Base-by-base conservation (phyloP, 345 rosid genomes). In the Excoecaria agallocha region DNA sequence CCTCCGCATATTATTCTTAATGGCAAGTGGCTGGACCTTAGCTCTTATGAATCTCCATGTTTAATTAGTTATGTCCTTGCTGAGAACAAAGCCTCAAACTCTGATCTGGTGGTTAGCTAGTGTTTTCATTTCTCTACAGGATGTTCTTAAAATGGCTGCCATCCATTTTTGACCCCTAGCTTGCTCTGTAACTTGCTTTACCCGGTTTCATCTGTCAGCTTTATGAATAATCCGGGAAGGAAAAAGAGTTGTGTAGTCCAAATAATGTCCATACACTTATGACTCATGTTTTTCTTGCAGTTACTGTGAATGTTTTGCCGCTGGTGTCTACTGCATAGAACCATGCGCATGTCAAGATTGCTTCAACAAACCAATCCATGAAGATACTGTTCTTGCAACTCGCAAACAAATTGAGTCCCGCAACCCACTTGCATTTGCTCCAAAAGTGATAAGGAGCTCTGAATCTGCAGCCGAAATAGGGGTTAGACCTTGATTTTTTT, bases 251-350 rank as follows among this genome's bases (percentile, higher is more conserved):
- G 59, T 25, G 12, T 17, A 30, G 24, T n/a, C n/a, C n/a, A n/a
- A n/a, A n/a, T 7, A 0, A 39, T 73, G 24, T 20, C 57, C 11
- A 22, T 8, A 16, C n/a, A 19, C 52, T 49, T 71, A 48, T 20
- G 15, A 52, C n/a, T 8, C 65, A 20, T 56, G 51, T 39, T 65
- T 13, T 70, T 12, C 73, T 56, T 80, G 85, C 92, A 95, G 99
- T 80, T 95, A 95, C 80, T 95, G 99, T 69, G 99, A 95, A 84
- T 95, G 99, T 72, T 95, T 95, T 87, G 99, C 98, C 84, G 97
- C 99, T 69, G 98, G 99, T 45, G 91, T 91, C 15, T 95, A 93
- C 74, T 95, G 99, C 78, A 89, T 89, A 45, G 99, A 90, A 76
- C 96, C 99, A 17, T 95, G 99, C 50, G 83, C 96, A 65, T 95